Conservation (phyloP, 371 early-diverging fungal genomes). For the Syncephalastrum sp. region DNA sequence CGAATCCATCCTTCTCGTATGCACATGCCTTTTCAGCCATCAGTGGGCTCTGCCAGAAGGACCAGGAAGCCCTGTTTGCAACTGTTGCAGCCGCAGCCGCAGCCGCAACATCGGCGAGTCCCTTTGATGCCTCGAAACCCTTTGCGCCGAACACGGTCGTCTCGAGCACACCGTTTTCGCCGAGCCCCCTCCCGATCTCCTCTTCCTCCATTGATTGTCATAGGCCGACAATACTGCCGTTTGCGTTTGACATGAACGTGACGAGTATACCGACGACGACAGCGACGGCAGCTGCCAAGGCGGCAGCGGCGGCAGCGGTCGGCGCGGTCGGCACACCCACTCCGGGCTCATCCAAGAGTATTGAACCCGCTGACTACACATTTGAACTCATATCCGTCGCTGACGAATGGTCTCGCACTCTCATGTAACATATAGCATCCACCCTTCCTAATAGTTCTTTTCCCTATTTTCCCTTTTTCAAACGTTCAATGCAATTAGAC, state of each 20-base stretch:
- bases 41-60: conserved; percentile 7
- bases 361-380: conserved; percentile 52
- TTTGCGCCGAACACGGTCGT: neutral
- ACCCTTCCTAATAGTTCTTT: neutral
- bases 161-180: conserved; percentile 2
- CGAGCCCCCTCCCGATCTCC: conserved; percentile 3
- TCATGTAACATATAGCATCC: conserved; percentile 29
- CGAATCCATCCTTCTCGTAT: conserved; percentile 2
- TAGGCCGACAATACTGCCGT: neutral
- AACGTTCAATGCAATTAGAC: neutral
- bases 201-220: conserved; percentile 2
- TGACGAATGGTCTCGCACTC: conserved; percentile 53
- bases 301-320: conserved; percentile 29
- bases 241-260: conserved; percentile 1
- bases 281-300: conserved; percentile 19
- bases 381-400: conserved; percentile 51
- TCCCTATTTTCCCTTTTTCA: conserved; percentile 6
- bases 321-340: conserved; percentile 28
- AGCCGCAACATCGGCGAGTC: neutral
- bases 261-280: conserved; percentile 21
- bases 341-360: conserved; percentile 20
- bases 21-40: conserved; percentile 18
- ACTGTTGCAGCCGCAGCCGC: neutral
- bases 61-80: conserved; percentile 5
- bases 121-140: neutral